Evolutionary conservation across 2,329 filamentous ascomycete species (phyloP).

Genomic region (Alternaria sp.): DNA sequence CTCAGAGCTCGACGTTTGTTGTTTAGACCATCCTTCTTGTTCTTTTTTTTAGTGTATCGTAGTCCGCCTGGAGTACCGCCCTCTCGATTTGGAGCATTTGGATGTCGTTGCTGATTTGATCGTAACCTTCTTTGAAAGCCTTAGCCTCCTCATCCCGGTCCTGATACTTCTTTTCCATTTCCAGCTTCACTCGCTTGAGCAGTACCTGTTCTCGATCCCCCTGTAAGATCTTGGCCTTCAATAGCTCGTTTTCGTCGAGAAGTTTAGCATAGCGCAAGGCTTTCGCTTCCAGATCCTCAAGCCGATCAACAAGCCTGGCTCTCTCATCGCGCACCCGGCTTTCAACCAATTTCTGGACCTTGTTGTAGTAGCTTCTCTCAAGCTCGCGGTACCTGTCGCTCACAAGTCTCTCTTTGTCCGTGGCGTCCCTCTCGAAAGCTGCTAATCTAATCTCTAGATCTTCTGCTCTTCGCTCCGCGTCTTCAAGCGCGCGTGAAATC

Average conservation of each 20-base stretch:
- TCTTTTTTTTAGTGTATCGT: background rate
- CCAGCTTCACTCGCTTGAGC: background rate
- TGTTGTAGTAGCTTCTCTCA: background rate
- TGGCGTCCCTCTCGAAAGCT: background rate
- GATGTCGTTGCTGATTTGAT: slow-evolving; percentile 3
- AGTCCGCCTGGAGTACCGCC: background rate
- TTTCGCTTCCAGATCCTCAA: background rate
- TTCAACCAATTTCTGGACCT: slow-evolving; percentile 2
- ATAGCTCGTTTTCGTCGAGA: background rate
- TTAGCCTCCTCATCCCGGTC: background rate
- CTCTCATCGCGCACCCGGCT: slow-evolving; percentile 3
- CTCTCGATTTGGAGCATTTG: background rate
- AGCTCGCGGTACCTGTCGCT: background rate
- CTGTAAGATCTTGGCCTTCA: background rate
- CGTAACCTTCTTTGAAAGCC: background rate
- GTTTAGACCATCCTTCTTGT: background rate
- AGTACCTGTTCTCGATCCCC: background rate
- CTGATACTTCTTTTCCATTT: background rate
- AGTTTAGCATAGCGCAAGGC: background rate
- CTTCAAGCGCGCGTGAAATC: background rate
- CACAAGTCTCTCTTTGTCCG: background rate
- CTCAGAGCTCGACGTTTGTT: background rate
- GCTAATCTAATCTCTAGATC: background rate
- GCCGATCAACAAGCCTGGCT: background rate
- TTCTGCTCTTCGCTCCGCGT: background rate